A percentile compares a stretch with the other conserved stretches of the same genome.
Evolutionary conservation across 495 filamentous ascomycete genomes (phyloP).

Genomic region (Penicillium paxilli): DNA sequence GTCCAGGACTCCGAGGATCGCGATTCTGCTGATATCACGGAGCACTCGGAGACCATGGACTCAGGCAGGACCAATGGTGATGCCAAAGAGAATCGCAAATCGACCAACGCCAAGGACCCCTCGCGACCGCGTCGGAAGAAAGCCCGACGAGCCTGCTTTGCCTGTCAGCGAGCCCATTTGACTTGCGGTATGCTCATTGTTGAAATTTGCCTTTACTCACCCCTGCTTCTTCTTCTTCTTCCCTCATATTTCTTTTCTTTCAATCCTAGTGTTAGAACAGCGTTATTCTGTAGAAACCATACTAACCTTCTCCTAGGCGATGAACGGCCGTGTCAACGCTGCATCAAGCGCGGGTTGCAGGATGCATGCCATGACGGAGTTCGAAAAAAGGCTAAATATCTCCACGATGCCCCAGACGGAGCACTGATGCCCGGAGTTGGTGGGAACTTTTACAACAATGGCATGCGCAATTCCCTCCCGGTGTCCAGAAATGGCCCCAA

Average conservation of each 20-base stretch:
- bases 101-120: constrained; percentile 75
- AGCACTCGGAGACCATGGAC: constrained; percentile 33
- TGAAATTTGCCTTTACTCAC: background rate
- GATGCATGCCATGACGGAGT: constrained; percentile 93
- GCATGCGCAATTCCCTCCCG: constrained; percentile 29
- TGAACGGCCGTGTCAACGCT: constrained; percentile 89
- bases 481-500: constrained; percentile 35
- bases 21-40: constrained; percentile 54
- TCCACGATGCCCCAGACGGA: constrained; percentile 90
- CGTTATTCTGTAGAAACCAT: background rate
- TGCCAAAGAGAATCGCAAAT: constrained; percentile 56
- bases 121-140: constrained; percentile 90
- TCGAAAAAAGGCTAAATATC: constrained; percentile 98
- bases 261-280: background rate
- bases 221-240: constrained; percentile 6
- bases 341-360: constrained; percentile 87
- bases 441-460: constrained; percentile 45
- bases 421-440: constrained; percentile 61
- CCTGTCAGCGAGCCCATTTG: constrained; percentile 94
- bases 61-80: constrained; percentile 52
- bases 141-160: constrained; percentile 90
- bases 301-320: constrained; percentile 53
- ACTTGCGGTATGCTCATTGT: constrained; percentile 95
- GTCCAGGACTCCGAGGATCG: constrained; percentile 48
- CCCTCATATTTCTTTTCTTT: background rate